Evolutionary conservation across 2,329 filamentous ascomycete genomes (phyloP).

Genomic region (Botrytis medusae): DNA sequence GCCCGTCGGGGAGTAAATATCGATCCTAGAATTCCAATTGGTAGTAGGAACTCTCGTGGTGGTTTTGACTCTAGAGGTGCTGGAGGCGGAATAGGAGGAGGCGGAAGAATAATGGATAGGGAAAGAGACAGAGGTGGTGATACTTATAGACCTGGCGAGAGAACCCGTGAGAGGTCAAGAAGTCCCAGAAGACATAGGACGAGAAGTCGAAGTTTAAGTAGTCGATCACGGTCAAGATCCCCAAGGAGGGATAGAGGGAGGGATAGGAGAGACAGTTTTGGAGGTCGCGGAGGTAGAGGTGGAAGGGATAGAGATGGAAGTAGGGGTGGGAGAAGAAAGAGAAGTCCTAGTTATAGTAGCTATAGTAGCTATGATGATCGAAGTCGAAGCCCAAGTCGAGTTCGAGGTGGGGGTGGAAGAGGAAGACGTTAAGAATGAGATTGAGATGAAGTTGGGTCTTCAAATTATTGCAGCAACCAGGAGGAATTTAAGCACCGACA

Average conservation of each 20-base stretch:
- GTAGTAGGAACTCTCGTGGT: conserved; percentile 29
- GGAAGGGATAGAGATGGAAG: conserved; percentile 35
- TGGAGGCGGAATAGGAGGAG: conserved; percentile 25
- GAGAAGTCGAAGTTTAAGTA: conserved; percentile 8
- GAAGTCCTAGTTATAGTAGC: conserved; percentile 63
- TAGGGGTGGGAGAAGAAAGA: conserved; percentile 46
- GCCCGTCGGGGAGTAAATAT: conserved; percentile 63
- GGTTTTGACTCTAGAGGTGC: conserved; percentile 19
- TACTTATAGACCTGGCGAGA: conserved; percentile 9
- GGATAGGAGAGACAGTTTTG: conserved; percentile 9
- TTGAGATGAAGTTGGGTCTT: not conserved
- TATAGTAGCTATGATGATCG: conserved; percentile 56
- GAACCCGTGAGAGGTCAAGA: conserved; percentile 12
- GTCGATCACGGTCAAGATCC: conserved; percentile 14
- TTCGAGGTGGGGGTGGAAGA: conserved; percentile 27
- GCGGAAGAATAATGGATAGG: conserved; percentile 14
- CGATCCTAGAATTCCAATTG: conserved; percentile 48
- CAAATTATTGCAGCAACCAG: not conserved
- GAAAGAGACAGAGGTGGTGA: conserved; percentile 18
- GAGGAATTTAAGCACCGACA: not conserved
- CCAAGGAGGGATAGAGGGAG: conserved; percentile 5
- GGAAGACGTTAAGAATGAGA: not conserved
- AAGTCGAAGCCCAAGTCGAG: conserved; percentile 42
- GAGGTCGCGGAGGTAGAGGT: conserved; percentile 13
- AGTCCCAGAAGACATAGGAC: conserved; percentile 20